Percentiles rank a stretch among this genome's conserved stretches.
These are phyloP conservation scores for Tausonia pullulans DNA, from an alignment of 1,284 basidiomycete genomes.

Conservation along the genomic window DNA sequence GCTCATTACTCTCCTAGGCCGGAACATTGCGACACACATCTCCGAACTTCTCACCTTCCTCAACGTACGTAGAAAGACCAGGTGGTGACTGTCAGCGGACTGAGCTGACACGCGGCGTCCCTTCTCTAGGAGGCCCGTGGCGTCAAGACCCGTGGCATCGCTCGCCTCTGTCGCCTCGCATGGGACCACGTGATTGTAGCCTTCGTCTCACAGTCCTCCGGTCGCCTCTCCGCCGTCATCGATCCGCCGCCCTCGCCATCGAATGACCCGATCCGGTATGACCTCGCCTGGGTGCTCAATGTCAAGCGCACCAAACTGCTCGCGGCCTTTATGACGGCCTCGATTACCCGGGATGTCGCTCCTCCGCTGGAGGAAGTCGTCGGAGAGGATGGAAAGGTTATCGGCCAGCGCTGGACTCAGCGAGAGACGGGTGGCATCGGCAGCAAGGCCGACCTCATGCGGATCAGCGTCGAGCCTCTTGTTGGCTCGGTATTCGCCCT, in stretches of 20 bases:
- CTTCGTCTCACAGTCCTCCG: conserved; percentile 24
- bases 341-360: conserved; percentile 12
- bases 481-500: conserved; percentile 34
- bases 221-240: conserved; percentile 17
- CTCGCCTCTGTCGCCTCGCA: conserved; percentile 21
- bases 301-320: conserved; percentile 23
- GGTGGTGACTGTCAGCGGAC: neutral
- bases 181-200: conserved; percentile 35
- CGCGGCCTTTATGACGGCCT: conserved; percentile 20
- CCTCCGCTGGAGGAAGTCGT: conserved; percentile 18
- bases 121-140: neutral
- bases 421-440: conserved; percentile 1
- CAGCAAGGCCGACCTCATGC: neutral
- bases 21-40: conserved; percentile 24
- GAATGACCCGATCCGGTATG: conserved; percentile 14
- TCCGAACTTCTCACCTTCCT: conserved; percentile 29
- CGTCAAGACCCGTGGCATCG: conserved; percentile 2
- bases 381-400: conserved; percentile 1
- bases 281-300: conserved; percentile 12
- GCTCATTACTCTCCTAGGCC: conserved; percentile 31
- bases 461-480: conserved; percentile 3
- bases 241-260: conserved; percentile 23
- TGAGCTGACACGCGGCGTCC: neutral
- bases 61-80: conserved; percentile 25
- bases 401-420: neutral